Evolutionary conservation across 176 grass and related monocot species (phyloP).

Genomic region (Luzula sylvatica): DNA sequence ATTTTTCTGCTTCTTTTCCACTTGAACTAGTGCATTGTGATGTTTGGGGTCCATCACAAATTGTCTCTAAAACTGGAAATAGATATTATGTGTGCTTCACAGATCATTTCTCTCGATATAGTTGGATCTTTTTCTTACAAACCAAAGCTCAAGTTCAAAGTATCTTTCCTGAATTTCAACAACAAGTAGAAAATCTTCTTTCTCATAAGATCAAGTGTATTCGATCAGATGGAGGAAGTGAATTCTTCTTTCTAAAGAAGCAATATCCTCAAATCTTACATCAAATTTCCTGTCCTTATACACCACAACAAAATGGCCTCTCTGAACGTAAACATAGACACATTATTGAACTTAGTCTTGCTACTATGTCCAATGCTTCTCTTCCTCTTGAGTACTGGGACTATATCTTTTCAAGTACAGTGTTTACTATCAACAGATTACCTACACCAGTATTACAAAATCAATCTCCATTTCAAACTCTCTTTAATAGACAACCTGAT

Average conservation of each 20-base stretch:
- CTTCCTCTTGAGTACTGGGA: background rate
- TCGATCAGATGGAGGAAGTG: background rate
- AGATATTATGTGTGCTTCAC: background rate
- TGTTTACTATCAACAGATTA: background rate
- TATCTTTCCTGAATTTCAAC: background rate
- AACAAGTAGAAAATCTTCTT: background rate
- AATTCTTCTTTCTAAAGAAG: background rate
- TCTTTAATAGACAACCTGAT: background rate
- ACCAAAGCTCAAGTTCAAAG: background rate
- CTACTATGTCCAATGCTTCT: background rate
- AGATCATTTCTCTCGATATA: background rate
- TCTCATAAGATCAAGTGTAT: background rate
- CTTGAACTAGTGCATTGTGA: background rate
- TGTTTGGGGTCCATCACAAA: background rate
- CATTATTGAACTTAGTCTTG: background rate
- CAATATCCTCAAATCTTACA: background rate
- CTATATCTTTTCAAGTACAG: background rate
- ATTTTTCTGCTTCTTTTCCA: background rate
- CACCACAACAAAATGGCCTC: slow-evolving; percentile 5
- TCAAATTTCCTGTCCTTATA: background rate
- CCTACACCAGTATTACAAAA: background rate
- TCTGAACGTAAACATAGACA: background rate
- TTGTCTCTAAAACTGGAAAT: background rate
- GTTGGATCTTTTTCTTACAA: background rate
- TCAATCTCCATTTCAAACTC: background rate